Evolutionary conservation across 768 basidiomycete genomes (phyloP).

Genomic region (Psilocybe tampanensis): DNA sequence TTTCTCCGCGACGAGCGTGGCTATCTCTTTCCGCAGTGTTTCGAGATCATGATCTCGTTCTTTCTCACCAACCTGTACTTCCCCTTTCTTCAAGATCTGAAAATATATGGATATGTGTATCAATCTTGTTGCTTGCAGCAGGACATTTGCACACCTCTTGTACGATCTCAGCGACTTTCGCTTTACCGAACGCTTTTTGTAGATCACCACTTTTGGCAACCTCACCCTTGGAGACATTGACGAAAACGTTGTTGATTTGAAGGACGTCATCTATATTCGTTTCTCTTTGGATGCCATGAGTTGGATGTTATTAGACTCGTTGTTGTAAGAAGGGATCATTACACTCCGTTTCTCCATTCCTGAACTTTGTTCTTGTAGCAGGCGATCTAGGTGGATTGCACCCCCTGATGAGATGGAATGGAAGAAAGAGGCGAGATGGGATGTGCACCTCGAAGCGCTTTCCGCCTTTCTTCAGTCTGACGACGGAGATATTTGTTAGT

Average conservation of each 20-base stretch:
- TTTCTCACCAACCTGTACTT: constrained; percentile 96
- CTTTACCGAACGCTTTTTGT: constrained; percentile 87
- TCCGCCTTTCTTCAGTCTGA: constrained; percentile 94
- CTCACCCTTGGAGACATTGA: constrained; percentile 96
- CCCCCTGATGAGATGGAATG: constrained; percentile 7
- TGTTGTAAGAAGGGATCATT: constrained; percentile 28
- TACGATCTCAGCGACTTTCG: constrained; percentile 69
- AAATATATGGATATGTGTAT: background rate
- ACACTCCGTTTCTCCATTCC: constrained; percentile 93
- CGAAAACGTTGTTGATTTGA: constrained; percentile 95
- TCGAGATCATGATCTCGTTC: constrained; percentile 91
- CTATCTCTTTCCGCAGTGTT: constrained; percentile 85
- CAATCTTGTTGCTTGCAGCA: background rate
- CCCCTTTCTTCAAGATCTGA: constrained; percentile 94
- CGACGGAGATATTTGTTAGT: constrained; percentile 96
- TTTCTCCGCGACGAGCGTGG: constrained; percentile 92
- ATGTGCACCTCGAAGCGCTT: constrained; percentile 89
- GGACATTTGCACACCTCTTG: constrained; percentile 80
- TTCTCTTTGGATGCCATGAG: constrained; percentile 56
- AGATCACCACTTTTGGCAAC: constrained; percentile 89
- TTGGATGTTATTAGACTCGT: background rate
- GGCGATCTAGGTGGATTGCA: constrained; percentile 61
- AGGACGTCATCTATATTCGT: constrained; percentile 93
- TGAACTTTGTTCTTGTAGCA: constrained; percentile 99
- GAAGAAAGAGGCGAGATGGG: background rate